Evolutionary conservation across 306 rosid species (phyloP), one percentile per base, ranked within the genome.

Genomic region (Cyclanthera cordifolia): DNA sequence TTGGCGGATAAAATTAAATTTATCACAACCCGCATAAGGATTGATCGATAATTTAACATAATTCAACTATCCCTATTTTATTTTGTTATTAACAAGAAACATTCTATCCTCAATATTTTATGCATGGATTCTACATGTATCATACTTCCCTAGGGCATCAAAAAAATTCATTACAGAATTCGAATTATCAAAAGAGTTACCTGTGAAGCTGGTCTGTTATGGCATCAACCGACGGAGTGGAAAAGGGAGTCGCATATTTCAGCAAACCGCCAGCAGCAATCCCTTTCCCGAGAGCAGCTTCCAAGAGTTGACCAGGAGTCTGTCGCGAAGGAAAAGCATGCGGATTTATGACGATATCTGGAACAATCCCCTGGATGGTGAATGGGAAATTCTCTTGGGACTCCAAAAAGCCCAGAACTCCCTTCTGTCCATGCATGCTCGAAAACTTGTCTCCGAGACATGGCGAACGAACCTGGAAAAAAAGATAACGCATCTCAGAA

Each of bases 341-440:
- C 0, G 99, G 97, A 74, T 94, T 94, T 14, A 94, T 94, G 49
- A 94, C 99, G 43, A 94, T 80, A 80, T 94, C 99, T 47, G 99
- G 99, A 78, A 94, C 97, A 59, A 90, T 85, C 53, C 99, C 99
- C 73, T 90, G 95, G 21, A 83, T 73, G 21, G 99, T 90, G 78
- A 94, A 90, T 34, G 95, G 96, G 56, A 94, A 94, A 82, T 94
- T 94, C 72, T 94, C 99, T 73, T 94, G 92, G 21, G 86, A 83
- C 80, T 90, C 99, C 76, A 93, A 74, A 81, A 81, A 90, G 10
- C 99, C 99, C 49, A 93, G 74, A n/a, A 93, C 99, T 65, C 96
- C 99, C 75, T 93, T 93, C 47, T 93, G 99, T n/a, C 99, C 99
- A 43, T 93, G 99, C 99, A 93, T 93, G 70, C 97, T 90, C 15